Conservation (phyloP, 176 grass and related monocot species). For the Triticum turgidum region DNA sequence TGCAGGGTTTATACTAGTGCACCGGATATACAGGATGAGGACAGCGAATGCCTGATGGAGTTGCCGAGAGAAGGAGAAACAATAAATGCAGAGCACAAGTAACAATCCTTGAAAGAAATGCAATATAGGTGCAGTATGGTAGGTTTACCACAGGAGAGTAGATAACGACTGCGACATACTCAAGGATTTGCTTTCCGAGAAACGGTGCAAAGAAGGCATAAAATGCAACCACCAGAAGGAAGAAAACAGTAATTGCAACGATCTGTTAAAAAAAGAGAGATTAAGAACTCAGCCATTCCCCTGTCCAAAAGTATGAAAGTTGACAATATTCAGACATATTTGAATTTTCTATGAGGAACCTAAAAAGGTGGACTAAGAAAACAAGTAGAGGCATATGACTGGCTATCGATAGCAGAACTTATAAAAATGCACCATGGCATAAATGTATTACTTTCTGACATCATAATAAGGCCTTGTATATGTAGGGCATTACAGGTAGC, state of each 20-base stretch:
- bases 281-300: constrained; percentile 8
- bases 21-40: constrained; percentile 94
- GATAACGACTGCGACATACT: constrained; percentile 68
- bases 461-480: not conserved
- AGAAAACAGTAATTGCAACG: constrained; percentile 90
- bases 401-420: not conserved
- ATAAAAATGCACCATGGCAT: not conserved
- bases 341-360: not conserved
- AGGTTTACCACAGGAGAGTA: constrained; percentile 91
- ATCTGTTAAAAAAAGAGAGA: constrained; percentile 56
- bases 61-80: constrained; percentile 13
- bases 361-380: not conserved
- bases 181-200: constrained; percentile 61
- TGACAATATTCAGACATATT: not conserved
- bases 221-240: constrained; percentile 94
- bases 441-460: not conserved
- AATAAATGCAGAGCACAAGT: constrained; percentile 12
- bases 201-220: constrained; percentile 99
- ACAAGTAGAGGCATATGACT: not conserved
- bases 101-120: constrained; percentile 20
- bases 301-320: not conserved
- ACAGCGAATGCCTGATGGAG: constrained; percentile 73
- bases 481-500: not conserved
- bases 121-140: not conserved
- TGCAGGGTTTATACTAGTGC: constrained; percentile 98